phyloP scores from a whole-genome alignment of 352 stramenopile genomes.

The Phytophthora lateralis region DNA sequence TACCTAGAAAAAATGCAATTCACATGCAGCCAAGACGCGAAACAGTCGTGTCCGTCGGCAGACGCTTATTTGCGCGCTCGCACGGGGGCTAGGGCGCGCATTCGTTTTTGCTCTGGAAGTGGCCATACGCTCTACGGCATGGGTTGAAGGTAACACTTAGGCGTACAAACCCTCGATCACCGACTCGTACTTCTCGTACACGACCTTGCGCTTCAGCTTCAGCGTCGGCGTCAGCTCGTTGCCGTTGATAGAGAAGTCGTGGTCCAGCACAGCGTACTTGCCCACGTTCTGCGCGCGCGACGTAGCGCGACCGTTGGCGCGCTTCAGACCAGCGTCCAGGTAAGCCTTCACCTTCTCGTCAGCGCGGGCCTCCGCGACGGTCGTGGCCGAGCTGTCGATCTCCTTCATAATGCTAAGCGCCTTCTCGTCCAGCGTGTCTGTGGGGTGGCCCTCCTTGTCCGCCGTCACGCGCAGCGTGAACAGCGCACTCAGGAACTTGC shows the following conservation, averaged over 20 bases:
- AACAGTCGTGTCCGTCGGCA: conserved; percentile 7
- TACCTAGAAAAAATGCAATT: conserved; percentile 27
- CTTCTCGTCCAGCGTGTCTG: conserved; percentile 79
- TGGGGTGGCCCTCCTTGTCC: conserved; percentile 83
- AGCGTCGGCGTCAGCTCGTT: conserved; percentile 96
- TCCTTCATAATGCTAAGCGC: conserved; percentile 62
- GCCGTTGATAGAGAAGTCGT: conserved; percentile 90
- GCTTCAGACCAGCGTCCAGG: conserved; percentile 77
- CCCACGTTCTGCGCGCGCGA: conserved; percentile 84
- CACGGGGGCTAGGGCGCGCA: neutral
- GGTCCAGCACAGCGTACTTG: conserved; percentile 89
- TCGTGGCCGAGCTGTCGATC: conserved; percentile 74
- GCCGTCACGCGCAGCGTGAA: conserved; percentile 88
- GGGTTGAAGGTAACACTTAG: conserved; percentile 31
- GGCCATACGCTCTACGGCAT: conserved; percentile 16
- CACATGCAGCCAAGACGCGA: conserved; percentile 18
- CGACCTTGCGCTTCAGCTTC: conserved; percentile 95
- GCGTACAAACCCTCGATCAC: conserved; percentile 91
- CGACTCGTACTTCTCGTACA: conserved; percentile 92
- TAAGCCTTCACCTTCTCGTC: conserved; percentile 83
- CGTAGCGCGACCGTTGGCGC: conserved; percentile 72
- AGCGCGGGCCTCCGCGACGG: conserved; percentile 65
- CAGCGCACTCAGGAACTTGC: conserved; percentile 92
- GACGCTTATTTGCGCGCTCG: conserved; percentile 7
- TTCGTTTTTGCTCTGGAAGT: conserved; percentile 15